Evolutionary conservation across 768 basidiomycete species (phyloP).

Genomic region (Mycena venus): DNA sequence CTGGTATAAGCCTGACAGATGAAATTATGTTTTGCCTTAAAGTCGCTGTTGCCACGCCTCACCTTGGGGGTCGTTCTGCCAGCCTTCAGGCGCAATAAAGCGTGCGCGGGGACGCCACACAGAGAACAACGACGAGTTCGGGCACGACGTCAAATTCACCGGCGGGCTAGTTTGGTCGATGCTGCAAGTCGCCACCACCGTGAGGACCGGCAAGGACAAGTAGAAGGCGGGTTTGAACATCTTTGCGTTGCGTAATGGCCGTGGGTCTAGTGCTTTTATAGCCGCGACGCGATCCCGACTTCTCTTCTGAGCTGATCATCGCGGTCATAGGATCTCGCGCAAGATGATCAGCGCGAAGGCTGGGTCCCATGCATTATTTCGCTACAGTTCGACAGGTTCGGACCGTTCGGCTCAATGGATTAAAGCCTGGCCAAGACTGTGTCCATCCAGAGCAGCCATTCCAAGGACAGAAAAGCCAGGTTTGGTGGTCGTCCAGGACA

Average conservation of each 20-base stretch:
- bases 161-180: slow-evolving; percentile 19
- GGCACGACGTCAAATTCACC: slow-evolving; percentile 20
- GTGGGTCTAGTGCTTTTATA: background rate
- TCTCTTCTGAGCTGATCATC: slow-evolving; percentile 6
- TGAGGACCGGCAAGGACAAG: background rate
- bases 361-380: background rate
- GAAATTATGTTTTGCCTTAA: background rate
- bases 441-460: too few relatives aligned
- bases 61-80: slow-evolving; percentile 30
- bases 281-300: background rate
- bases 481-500: too few relatives aligned
- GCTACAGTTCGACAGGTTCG: too few relatives aligned
- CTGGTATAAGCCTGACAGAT: slow-evolving; percentile 17
- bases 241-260: background rate
- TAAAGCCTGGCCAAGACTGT: too few relatives aligned
- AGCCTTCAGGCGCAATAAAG: slow-evolving; percentile 26
- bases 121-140: slow-evolving; percentile 23
- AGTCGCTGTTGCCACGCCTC: background rate
- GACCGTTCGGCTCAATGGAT: too few relatives aligned
- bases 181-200: slow-evolving; percentile 9
- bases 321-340: background rate
- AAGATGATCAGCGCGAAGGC: too few relatives aligned
- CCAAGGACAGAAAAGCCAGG: too few relatives aligned
- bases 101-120: slow-evolving; percentile 29
- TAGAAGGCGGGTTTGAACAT: slow-evolving; percentile 13